Evolutionary conservation across 2,329 filamentous ascomycete genomes (phyloP), one percentile per base, ranked within the genome.

Genomic region (Lachnellula cervina): DNA sequence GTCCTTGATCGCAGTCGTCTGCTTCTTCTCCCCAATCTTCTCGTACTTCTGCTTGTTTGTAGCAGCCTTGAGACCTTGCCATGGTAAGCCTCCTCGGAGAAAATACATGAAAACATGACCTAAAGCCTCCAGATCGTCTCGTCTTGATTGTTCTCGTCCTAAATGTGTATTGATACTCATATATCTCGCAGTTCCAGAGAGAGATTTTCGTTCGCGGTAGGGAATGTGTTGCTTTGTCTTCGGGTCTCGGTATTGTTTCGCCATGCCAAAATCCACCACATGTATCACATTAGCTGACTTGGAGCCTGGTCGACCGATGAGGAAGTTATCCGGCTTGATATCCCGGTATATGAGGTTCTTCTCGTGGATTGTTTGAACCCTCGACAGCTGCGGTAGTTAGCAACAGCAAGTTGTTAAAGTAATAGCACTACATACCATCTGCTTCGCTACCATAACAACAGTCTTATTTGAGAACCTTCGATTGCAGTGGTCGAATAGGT

Each of bases 81-180:
- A 89, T 37, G 86, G 85, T 53, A 88, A 76, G 7, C 83, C 83
- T 47, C 86, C 86, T n/a, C 84, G 79, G 45, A 88, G 72, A 72
- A 89, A 88, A 72, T 89, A 89, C 78, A 89, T 84, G 71, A 88
- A 88, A 42, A 89, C 84, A 68, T 89, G 86, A 19, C 86, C 86
- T 13, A 89, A 76, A 14, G 94, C 94, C 75, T 99, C 94, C 57
- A 99, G 79, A 72, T 99, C 94, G 72, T 99, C 94, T 74, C 94
- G 82, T 70, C 94, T 86, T 56, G 93, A 97, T 73, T 99, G 94
- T 72, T 99, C 94, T 58, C 94, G 86, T 52, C 94, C 94, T 63
- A 97, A 76, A 80, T 99, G 94, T 55, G 94, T 99, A 76, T 99
- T 99, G 83, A 99, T 97, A 77, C 90, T 96, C 94, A 97, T 97